phyloP scores from a whole-genome alignment of 23 red algal species.

The Gracilaria domingensis region DNA sequence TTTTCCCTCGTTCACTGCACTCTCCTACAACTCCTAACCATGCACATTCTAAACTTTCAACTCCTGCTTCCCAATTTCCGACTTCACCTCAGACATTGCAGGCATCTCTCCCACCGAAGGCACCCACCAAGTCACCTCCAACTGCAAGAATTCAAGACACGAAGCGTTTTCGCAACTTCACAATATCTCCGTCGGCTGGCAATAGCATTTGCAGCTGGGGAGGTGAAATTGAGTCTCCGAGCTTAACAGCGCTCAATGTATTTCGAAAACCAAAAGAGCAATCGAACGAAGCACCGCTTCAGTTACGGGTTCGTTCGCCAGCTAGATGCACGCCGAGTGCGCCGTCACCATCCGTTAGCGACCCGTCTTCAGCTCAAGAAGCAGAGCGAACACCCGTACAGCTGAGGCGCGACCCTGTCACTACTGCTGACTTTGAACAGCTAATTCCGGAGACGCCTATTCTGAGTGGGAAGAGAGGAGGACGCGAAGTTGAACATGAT shows the following conservation, averaged over 20 bases:
- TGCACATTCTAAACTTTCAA: neutral
- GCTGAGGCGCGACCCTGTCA: neutral
- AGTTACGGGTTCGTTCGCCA: neutral
- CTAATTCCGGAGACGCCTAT: neutral
- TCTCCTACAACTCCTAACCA: neutral
- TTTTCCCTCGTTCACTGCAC: neutral
- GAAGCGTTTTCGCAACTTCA: neutral
- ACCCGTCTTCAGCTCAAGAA: neutral
- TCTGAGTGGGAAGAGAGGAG: neutral
- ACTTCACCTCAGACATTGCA: neutral
- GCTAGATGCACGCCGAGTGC: neutral
- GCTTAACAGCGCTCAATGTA: neutral
- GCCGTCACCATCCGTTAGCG: neutral
- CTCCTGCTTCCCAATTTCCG: neutral
- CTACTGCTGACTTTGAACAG: neutral
- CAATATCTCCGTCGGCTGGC: neutral
- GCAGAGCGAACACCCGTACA: neutral
- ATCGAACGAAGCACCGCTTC: neutral
- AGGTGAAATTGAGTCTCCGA: neutral
- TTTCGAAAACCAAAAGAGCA: neutral
- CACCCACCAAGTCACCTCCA: neutral
- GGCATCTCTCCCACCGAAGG: neutral
- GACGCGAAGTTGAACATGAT: neutral
- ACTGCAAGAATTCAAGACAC: neutral
- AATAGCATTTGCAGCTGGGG: conserved; percentile 5